A percentile compares a stretch with the other conserved stretches of the same genome.
phyloP scores from a whole-genome alignment of 202 grass and related monocot genomes.

The Panicum hallii region DNA sequence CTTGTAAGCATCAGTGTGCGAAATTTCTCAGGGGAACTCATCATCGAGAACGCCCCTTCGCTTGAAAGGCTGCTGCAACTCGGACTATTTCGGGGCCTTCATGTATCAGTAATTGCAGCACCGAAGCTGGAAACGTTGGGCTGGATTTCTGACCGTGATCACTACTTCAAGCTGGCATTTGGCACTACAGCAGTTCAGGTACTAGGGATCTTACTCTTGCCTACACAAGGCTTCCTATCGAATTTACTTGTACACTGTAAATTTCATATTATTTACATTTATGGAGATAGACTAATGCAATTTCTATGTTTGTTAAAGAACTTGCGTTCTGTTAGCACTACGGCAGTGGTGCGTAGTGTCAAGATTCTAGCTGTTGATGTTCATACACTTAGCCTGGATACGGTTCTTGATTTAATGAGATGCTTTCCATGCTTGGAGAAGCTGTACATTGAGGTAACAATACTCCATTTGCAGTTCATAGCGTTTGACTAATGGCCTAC shows the following conservation, averaged over 20 bases:
- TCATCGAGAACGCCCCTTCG: conserved; percentile 31
- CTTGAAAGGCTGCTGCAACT: conserved; percentile 36
- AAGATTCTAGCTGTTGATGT: background rate
- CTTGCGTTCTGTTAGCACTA: background rate
- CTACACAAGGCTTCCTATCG: background rate
- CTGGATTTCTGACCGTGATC: background rate
- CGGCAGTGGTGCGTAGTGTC: background rate
- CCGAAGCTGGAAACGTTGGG: conserved; percentile 39
- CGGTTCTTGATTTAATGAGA: background rate
- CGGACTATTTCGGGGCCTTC: background rate
- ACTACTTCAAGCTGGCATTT: background rate
- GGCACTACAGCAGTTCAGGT: conserved; percentile 27
- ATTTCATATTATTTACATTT: background rate
- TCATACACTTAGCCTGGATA: background rate
- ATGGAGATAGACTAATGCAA: background rate
- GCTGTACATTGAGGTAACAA: background rate
- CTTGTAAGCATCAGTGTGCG: conserved; percentile 3
- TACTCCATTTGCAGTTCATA: background rate
- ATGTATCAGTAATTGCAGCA: conserved; percentile 19
- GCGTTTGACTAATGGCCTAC: background rate
- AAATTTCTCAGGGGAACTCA: background rate
- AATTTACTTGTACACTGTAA: background rate
- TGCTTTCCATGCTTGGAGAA: conserved; percentile 28
- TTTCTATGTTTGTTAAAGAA: background rate
- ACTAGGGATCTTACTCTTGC: background rate